phyloP scores from a whole-genome alignment of 768 basidiomycete species.

The Chalciporus sphaerocephalus region DNA sequence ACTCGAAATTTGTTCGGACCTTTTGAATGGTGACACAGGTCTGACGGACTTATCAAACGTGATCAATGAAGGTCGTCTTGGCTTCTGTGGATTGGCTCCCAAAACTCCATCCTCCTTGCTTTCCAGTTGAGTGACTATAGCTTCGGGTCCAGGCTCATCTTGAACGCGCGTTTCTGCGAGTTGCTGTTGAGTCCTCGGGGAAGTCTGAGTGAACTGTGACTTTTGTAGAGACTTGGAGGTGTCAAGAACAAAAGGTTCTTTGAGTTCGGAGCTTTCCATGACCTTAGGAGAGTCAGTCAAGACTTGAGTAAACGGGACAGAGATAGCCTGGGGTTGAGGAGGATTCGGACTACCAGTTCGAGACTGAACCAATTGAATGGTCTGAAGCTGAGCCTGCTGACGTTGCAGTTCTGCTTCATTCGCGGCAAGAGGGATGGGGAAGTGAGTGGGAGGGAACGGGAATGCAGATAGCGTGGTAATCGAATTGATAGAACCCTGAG shows the following conservation, averaged over 20 bases:
- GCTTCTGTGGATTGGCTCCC: constrained; percentile 7
- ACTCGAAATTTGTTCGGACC: constrained; percentile 8
- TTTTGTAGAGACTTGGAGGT: constrained; percentile 2
- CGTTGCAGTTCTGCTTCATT: constrained; percentile 24
- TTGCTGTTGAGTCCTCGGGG: constrained; percentile 4
- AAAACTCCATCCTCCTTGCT: neutral
- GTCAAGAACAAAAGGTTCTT: constrained; percentile 5
- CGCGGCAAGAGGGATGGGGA: constrained; percentile 52
- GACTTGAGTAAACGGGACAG: constrained; percentile 6
- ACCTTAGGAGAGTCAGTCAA: constrained; percentile 22
- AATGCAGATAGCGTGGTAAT: constrained; percentile 71
- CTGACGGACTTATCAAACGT: constrained; percentile 16
- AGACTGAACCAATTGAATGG: constrained; percentile 12
- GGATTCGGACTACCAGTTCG: constrained; percentile 18
- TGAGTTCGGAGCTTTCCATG: constrained; percentile 1
- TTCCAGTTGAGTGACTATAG: neutral
- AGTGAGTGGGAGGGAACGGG: constrained; percentile 68
- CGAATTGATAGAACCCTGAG: constrained; percentile 37
- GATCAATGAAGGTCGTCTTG: constrained; percentile 23
- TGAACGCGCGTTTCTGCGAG: neutral
- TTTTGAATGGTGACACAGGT: constrained; percentile 21
- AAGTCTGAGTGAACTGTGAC: constrained; percentile 5
- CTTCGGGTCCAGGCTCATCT: neutral
- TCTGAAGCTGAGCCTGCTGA: constrained; percentile 25
- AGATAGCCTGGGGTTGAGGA: neutral